Conservation (phyloP, 2,329 filamentous ascomycete genomes). For the Helotiales sp. region DNA sequence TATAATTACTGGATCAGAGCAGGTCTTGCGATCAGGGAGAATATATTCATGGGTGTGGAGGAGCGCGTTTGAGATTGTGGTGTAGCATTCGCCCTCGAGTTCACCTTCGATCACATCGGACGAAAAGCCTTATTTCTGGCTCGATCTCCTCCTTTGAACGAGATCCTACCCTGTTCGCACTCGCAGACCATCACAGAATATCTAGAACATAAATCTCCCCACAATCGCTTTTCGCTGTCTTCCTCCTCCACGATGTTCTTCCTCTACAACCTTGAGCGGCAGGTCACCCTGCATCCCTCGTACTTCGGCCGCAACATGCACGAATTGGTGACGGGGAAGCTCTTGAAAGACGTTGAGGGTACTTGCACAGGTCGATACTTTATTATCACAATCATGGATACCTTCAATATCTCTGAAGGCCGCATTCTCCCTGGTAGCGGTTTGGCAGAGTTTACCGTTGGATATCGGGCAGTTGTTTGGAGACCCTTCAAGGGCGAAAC, state of each 20-base stretch:
- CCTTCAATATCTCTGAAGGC: conserved; percentile 90
- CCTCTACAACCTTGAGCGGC: conserved; percentile 93
- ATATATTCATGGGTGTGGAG: conserved; percentile 23
- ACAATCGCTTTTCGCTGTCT: background rate
- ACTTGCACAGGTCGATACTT: conserved; percentile 95
- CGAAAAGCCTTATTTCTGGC: conserved; percentile 11
- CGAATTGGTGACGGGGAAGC: conserved; percentile 83
- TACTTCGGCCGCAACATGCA: conserved; percentile 96
- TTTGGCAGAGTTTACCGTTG: conserved; percentile 89
- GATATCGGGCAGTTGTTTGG: conserved; percentile 96
- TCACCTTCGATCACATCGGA: conserved; percentile 13
- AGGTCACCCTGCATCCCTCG: conserved; percentile 92
- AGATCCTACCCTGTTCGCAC: background rate
- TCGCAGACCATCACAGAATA: background rate
- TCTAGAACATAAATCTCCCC: background rate
- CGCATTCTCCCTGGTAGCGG: conserved; percentile 90
- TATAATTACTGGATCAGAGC: conserved; percentile 20
- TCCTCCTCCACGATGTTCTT: conserved; percentile 83
- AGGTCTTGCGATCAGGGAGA: conserved; percentile 16
- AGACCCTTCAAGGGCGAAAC: conserved; percentile 97
- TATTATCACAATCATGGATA: conserved; percentile 97
- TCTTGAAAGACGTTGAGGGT: conserved; percentile 91
- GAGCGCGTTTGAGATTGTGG: conserved; percentile 14
- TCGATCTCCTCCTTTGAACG: conserved; percentile 5
- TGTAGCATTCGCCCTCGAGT: conserved; percentile 4